These are phyloP conservation scores for Saccharomyces hybrid DNA, from an alignment of 1,139 yeast species.

Conservation along the genomic window DNA sequence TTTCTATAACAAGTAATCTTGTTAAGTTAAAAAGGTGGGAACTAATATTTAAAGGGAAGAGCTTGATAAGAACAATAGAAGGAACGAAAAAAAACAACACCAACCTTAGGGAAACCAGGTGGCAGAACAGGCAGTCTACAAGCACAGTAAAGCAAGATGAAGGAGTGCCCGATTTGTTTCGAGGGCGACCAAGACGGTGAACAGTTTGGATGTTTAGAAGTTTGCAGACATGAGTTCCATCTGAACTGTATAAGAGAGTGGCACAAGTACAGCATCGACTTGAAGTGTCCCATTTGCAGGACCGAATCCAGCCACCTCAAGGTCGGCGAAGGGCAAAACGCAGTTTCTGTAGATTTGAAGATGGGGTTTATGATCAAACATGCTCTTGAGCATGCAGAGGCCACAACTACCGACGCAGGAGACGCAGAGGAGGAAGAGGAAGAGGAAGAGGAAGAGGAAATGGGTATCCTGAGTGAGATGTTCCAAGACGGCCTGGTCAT, in stretches of 20 bases:
- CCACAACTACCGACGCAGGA: background rate
- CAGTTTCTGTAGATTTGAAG: constrained; percentile 9
- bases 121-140: background rate
- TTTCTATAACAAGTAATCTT: background rate
- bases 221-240: constrained; percentile 27
- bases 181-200: constrained; percentile 21
- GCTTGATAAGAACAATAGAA: background rate
- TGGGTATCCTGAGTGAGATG: background rate
- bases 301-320: constrained; percentile 12
- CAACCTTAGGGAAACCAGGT: too few species aligned
- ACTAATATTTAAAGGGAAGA: background rate
- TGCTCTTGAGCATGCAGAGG: constrained; percentile 5
- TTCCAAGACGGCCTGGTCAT: background rate
- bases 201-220: constrained; percentile 16
- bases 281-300: constrained; percentile 28
- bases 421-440: background rate
- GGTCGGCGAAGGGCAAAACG: constrained; percentile 1
- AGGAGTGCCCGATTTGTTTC: constrained; percentile 29
- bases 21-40: background rate
- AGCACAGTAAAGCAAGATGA: constrained; percentile 19
- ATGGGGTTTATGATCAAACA: constrained; percentile 13
- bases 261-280: constrained; percentile 22
- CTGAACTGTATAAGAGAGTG: constrained; percentile 25
- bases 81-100: background rate
- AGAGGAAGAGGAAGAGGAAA: background rate